Conservation (phyloP, 495 filamentous ascomycete species). For the Daldinia childiae region DNA sequence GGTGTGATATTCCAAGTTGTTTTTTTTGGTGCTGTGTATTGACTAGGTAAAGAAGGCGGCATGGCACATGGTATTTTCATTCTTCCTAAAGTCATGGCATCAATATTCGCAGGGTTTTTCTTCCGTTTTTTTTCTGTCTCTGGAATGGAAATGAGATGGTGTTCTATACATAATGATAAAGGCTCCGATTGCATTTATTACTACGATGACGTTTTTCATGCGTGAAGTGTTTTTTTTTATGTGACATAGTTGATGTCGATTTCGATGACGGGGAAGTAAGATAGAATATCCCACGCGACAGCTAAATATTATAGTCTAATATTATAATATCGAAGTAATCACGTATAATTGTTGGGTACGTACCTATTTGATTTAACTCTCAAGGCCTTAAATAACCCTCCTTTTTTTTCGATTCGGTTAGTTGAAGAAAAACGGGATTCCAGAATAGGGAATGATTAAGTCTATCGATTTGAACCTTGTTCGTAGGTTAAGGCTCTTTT, state of each 20-base stretch:
- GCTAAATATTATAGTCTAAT: not conserved
- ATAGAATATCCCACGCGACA: not conserved
- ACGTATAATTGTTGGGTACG: not conserved
- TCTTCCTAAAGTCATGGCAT: conserved; percentile 43
- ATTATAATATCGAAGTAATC: not conserved
- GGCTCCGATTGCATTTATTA: conserved; percentile 32
- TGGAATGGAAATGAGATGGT: conserved; percentile 40
- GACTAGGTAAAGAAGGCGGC: conserved; percentile 27
- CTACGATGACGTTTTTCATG: conserved; percentile 6
- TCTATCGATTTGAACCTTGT: not conserved
- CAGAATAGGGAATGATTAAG: not conserved
- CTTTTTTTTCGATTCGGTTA: not conserved
- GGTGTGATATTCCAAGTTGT: conserved; percentile 27
- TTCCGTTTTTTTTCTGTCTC: conserved; percentile 33
- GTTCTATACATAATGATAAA: conserved; percentile 40
- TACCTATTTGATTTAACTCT: not conserved
- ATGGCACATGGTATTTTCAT: conserved; percentile 42
- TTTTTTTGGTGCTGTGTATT: conserved; percentile 35
- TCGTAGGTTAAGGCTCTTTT: not conserved
- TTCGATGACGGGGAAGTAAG: not conserved
- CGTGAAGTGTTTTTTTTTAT: not conserved
- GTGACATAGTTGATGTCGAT: not conserved
- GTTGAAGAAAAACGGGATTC: not conserved
- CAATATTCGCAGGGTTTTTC: conserved; percentile 40
- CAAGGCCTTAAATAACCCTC: not conserved